phyloP scores from a whole-genome alignment of 2,329 filamentous ascomycete species.

The Clonostachys sp. region DNA sequence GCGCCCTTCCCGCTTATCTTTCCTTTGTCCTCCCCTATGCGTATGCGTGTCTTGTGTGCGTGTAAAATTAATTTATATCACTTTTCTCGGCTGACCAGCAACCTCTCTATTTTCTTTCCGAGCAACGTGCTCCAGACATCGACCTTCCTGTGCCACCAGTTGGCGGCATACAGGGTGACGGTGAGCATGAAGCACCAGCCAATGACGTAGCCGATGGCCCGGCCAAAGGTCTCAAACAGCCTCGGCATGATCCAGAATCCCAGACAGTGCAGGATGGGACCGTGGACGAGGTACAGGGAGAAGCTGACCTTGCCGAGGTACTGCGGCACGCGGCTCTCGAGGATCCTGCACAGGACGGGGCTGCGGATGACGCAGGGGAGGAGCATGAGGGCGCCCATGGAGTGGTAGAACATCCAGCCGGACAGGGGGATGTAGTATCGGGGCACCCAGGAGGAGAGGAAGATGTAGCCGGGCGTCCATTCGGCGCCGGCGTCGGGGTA shows the following conservation, averaged over 20 bases:
- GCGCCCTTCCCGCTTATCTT: no score
- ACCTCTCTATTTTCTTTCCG: conserved; percentile 25
- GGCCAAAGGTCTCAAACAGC: conserved; percentile 27
- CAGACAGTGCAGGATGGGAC: conserved; percentile 52
- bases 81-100: no score
- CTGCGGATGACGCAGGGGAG: conserved; percentile 27
- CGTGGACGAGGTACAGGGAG: conserved; percentile 38
- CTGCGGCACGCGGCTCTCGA: conserved; percentile 23
- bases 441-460: conserved; percentile 23
- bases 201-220: conserved; percentile 16
- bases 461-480: conserved; percentile 27
- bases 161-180: conserved; percentile 24
- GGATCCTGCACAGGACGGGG: conserved; percentile 13
- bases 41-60: no score
- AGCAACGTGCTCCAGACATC: conserved; percentile 29
- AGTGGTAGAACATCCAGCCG: conserved; percentile 32
- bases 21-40: no score
- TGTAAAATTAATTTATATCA: no score
- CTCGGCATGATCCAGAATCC: conserved; percentile 53
- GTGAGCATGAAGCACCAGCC: conserved; percentile 22
- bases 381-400: conserved; percentile 27
- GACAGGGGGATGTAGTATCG: conserved; percentile 27
- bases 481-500: conserved; percentile 31
- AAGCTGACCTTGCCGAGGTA: conserved; percentile 33
- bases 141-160: conserved; percentile 26